Evolutionary conservation across 208 protist species (phyloP), one percentile per base, ranked within the genome.

Genomic region (Strigomonas culicis): DNA sequence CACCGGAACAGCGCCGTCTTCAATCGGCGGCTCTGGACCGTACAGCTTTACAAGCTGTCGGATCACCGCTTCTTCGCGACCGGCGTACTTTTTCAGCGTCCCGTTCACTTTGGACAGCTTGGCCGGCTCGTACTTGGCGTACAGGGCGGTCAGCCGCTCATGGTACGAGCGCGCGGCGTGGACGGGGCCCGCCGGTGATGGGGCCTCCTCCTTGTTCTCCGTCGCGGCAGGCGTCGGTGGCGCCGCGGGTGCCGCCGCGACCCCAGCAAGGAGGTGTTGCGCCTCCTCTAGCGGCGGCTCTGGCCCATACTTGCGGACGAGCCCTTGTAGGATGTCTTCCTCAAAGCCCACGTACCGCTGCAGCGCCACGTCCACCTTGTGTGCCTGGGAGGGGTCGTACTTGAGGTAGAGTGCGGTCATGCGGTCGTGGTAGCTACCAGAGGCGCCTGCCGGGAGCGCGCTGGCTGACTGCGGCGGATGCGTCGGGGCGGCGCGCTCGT

Each of bases 21-120:
- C 46, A 24, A 57, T 57, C 4, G 55, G 28, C 22, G 84, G 83
- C 64, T 92, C 88, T 0, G 85, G 81, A 11, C 85, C 88, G 68
- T 92, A 91, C 62, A 86, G 83, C 59, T 80, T 78, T 27, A 92
- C 62, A 11, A 92, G 74, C 63, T 90, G 72, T 52, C 72, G 72
- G 43, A 92, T 80, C 13, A 89, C 80, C 21, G 75, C 78, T 36
- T 92, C 85, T 52, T 92, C 85, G 4, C 75, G 72, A 8, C 82
- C 88, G 11, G 72, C 69, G 66, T 79, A 89, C 36, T 82, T 80
- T 61, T 74, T 66, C 31, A 94, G 68, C 11, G 83, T 86, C 8
- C 74, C 79, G 41, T 80, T 64, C 1, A 91, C 86, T 25, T 79
- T 81, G 36, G 68, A 69, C 32, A 89, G 67, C 65, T 91, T 92